Evolutionary conservation across 495 filamentous ascomycete genomes (phyloP), one percentile per base, ranked within the genome.

Genomic region (Neurospora discreta): DNA sequence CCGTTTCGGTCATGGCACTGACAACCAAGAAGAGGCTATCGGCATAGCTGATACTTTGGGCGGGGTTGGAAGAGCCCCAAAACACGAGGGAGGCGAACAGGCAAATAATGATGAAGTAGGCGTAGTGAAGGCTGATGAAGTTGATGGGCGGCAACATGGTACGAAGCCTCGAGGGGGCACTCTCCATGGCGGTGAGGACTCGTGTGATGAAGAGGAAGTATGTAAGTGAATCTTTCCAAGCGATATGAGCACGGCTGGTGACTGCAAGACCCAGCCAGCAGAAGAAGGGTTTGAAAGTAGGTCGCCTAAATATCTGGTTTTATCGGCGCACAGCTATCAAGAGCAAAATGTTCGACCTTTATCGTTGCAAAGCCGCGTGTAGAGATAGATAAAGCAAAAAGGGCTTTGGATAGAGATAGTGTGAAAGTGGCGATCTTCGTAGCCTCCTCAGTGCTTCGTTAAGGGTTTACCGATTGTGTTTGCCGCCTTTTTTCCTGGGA

Each of bases 1-100:
- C 91, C 40, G 93, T 90, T 69, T 89, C 85, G 18, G 92, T 94
- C 88, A 95, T 95, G 33, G 93, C 92, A 73, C 88, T 91, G 52
- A 91, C 88, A 60, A 88, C 87, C 43, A 96, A 78, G 77, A 95
- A 97, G 13, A 97, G 81, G 15, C 89, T 86, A 78, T 97, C 91
- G 9, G 87, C 86, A 81, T 93, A 97, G 68, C 84, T 83, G 73
- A 97, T 86, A 72, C 85, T 90, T 43, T 83, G 78, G 58, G 82
- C 78, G 20, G 89, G 89, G 60, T 78, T 70, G 2, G 91, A 90
- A 4, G 88, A 86, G 46, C 86, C 86, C 86, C 89, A 95, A 80
- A 96, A 94, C 67, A 96, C 86, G 65, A 91, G 71, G 43, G 90
- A 92, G 36, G 85, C 82, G 42, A 91, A 70, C n/a, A 95, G 75